These are phyloP conservation scores for Cercospora zeae-maydis DNA, from an alignment of 2,329 filamentous ascomycete species.

Conservation along the genomic window DNA sequence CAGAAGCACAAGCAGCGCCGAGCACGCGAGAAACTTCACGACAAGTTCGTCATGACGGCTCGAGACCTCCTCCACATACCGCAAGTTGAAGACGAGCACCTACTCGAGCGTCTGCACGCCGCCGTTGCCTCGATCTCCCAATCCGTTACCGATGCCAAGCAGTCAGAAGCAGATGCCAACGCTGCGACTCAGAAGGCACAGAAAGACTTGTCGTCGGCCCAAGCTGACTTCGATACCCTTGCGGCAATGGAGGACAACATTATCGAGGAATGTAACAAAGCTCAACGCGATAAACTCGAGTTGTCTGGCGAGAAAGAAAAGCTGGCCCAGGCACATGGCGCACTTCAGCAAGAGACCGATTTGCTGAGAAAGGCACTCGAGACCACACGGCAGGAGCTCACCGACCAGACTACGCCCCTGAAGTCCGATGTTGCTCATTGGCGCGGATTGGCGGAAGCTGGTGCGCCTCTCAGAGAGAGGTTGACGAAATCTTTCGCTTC, in stretches of 20 bases:
- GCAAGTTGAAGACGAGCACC: neutral
- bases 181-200: neutral
- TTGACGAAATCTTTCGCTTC: too few relatives aligned
- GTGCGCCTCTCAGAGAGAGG: too few relatives aligned
- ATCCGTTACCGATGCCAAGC: neutral
- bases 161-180: neutral
- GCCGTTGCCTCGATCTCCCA: neutral
- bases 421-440: too few relatives aligned
- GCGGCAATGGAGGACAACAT: neutral
- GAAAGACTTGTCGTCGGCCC: neutral
- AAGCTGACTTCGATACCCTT: neutral
- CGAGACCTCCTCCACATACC: neutral
- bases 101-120: neutral
- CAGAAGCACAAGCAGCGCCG: neutral
- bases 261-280: neutral
- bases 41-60: too few relatives aligned
- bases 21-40: neutral
- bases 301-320: neutral
- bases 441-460: too few relatives aligned
- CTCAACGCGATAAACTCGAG: neutral
- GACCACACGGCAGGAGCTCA: neutral
- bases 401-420: too few relatives aligned
- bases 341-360: neutral
- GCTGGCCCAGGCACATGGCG: neutral
- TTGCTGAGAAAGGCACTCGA: neutral